A percentile compares a stretch with the other conserved stretches of the same genome.
These are phyloP conservation scores for Podaxis sp. DNA, from an alignment of 768 basidiomycete genomes.

Conservation along the genomic window DNA sequence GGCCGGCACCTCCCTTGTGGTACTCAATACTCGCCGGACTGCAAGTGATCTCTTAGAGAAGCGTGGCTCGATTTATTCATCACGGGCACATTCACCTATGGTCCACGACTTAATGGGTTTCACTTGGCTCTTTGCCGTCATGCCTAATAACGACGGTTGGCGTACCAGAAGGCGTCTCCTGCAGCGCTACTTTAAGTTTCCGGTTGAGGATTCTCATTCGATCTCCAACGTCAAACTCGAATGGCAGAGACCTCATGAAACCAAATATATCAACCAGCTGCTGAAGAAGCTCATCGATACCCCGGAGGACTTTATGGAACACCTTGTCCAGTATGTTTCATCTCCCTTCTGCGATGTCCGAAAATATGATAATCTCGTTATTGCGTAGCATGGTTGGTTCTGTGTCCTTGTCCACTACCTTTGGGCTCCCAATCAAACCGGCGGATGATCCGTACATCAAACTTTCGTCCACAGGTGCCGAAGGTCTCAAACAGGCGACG, in stretches of 20 bases:
- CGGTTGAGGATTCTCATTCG: constrained; percentile 14
- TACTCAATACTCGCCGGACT: constrained; percentile 33
- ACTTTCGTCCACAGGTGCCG: constrained; percentile 50
- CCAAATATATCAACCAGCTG: constrained; percentile 29
- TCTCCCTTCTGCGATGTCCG: not conserved
- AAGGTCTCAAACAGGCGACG: constrained; percentile 50
- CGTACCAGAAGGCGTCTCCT: constrained; percentile 27
- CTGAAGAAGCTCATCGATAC: constrained; percentile 28
- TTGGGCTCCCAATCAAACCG: constrained; percentile 9
- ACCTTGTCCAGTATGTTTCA: constrained; percentile 17
- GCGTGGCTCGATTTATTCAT: constrained; percentile 39
- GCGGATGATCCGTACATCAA: constrained; percentile 49
- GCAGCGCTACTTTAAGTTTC: constrained; percentile 35
- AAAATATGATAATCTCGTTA: constrained; percentile 7
- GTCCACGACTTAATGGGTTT: constrained; percentile 19
- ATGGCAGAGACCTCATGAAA: constrained; percentile 27
- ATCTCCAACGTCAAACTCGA: constrained; percentile 21
- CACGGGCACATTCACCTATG: constrained; percentile 13
- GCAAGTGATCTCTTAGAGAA: constrained; percentile 40
- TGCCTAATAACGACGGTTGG: constrained; percentile 18
- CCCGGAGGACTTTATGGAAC: constrained; percentile 33
- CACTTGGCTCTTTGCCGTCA: constrained; percentile 19
- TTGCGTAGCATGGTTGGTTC: constrained; percentile 18
- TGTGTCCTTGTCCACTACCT: constrained; percentile 15
- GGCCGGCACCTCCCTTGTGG: constrained; percentile 22